Conservation (phyloP, 345 rosid species). For the Kandelia obovata region DNA sequence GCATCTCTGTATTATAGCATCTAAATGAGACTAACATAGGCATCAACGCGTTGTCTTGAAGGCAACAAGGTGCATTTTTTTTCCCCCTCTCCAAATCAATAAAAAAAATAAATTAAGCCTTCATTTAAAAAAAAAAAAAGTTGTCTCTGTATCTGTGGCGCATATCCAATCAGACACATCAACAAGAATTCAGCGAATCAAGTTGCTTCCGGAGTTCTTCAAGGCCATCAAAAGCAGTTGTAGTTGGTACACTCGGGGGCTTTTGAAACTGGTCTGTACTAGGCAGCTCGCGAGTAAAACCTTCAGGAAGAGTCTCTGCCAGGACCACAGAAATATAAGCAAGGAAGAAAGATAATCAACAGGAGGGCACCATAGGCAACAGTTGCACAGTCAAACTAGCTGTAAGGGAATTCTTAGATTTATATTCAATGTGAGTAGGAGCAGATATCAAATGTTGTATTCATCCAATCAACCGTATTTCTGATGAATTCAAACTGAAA, state of each 20-base stretch:
- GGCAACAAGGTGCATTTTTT: too few species aligned
- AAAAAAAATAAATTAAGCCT: too few species aligned
- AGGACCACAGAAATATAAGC: background rate
- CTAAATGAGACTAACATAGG: background rate
- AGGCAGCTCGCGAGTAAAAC: constrained; percentile 84
- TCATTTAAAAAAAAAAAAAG: background rate
- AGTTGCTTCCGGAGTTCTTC: constrained; percentile 81
- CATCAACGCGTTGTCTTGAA: background rate
- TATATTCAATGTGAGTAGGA: background rate
- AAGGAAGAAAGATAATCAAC: background rate
- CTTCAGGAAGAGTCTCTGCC: constrained; percentile 76
- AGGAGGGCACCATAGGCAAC: too few species aligned
- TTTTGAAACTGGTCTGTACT: constrained; percentile 58
- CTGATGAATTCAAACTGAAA: too few species aligned
- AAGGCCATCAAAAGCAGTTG: constrained; percentile 57
- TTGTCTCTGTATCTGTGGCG: background rate
- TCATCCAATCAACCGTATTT: too few species aligned
- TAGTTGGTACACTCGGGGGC: constrained; percentile 36
- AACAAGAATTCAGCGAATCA: constrained; percentile 76
- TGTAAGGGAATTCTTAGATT: background rate
- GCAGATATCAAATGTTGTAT: too few species aligned
- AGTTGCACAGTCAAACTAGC: background rate
- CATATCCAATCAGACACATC: constrained; percentile 8
- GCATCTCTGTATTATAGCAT: background rate
- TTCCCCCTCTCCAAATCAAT: too few species aligned